These are phyloP conservation scores for Pseudogymnoascus sp. DNA, from an alignment of 2,329 filamentous ascomycete genomes.

Conservation along the genomic window DNA sequence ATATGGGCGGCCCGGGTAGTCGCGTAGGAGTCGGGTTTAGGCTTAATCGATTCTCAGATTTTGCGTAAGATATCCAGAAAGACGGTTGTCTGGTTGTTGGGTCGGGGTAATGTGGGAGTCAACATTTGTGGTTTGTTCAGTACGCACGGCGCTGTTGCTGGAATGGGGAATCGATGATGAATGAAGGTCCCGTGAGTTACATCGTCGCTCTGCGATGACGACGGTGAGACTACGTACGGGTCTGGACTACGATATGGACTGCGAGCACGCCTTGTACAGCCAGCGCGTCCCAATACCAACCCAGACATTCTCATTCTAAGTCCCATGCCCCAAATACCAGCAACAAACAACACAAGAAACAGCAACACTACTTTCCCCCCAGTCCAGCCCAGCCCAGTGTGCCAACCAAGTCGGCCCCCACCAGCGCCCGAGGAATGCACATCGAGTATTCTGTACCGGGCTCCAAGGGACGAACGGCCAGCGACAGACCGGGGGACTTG, in stretches of 20 bases:
- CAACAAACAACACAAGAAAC: background rate
- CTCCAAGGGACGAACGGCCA: background rate
- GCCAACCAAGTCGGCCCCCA: background rate
- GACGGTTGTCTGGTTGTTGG: background rate
- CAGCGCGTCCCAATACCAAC: background rate
- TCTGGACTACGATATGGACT: background rate
- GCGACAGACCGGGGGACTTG: background rate
- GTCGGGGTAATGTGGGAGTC: background rate
- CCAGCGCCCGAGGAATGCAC: background rate
- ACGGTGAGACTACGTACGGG: background rate
- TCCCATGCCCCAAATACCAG: background rate
- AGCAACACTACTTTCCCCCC: background rate
- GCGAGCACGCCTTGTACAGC: background rate
- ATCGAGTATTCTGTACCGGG: background rate
- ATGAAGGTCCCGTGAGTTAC: background rate
- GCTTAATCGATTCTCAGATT: background rate
- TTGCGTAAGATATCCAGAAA: constrained; percentile 1
- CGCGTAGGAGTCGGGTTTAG: background rate
- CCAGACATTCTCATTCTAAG: background rate
- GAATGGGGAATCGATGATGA: background rate
- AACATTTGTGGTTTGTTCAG: background rate
- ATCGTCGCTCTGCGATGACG: background rate
- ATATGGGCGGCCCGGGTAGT: background rate
- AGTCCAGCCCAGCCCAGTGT: background rate
- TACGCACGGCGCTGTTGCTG: background rate